A percentile compares a stretch with the other conserved stretches of the same genome.
phyloP scores from a whole-genome alignment of 2,329 filamentous ascomycete genomes.

The Hypocrella siamensis region DNA sequence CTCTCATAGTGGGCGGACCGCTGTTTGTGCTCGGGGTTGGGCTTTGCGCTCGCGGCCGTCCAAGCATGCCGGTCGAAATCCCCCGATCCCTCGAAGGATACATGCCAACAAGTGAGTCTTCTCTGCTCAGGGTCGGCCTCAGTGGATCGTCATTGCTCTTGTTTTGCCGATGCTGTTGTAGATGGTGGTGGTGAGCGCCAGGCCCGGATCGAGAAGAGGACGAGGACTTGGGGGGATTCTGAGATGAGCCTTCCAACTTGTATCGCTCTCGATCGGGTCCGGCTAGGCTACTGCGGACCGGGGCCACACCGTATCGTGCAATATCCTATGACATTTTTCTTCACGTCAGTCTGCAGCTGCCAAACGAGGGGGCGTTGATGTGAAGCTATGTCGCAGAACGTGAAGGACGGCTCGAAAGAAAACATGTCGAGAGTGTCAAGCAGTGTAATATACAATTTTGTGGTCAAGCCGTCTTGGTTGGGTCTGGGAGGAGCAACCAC shows the following conservation, averaged over 20 bases:
- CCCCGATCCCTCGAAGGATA: constrained; percentile 35
- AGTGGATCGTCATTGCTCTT: constrained; percentile 52
- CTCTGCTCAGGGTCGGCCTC: constrained; percentile 59
- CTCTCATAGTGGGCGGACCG: constrained; percentile 30
- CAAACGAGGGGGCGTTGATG: no score
- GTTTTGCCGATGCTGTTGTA: constrained; percentile 52
- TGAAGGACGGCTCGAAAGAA: no score
- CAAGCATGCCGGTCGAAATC: constrained; percentile 28
- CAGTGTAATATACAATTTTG: no score
- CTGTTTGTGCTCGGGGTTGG: constrained; percentile 66
- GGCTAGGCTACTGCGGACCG: constrained; percentile 53
- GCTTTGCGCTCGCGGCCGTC: constrained; percentile 53
- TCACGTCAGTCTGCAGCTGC: no score
- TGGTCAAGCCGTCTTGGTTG: no score
- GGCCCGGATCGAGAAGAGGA: constrained; percentile 45
- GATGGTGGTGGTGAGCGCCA: constrained; percentile 48
- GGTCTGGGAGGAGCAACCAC: no score
- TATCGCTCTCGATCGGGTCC: constrained; percentile 57
- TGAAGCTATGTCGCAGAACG: no score
- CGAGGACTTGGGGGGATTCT: constrained; percentile 42
- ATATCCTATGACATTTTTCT: no score
- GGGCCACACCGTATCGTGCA: constrained; percentile 61
- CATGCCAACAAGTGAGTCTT: constrained; percentile 40
- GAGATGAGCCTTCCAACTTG: constrained; percentile 28
- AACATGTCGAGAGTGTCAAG: no score